Percentiles rank a stretch among this genome's conserved stretches.
phyloP scores from a whole-genome alignment of 805 yeast genomes.

The Ogataea pilisensis region DNA sequence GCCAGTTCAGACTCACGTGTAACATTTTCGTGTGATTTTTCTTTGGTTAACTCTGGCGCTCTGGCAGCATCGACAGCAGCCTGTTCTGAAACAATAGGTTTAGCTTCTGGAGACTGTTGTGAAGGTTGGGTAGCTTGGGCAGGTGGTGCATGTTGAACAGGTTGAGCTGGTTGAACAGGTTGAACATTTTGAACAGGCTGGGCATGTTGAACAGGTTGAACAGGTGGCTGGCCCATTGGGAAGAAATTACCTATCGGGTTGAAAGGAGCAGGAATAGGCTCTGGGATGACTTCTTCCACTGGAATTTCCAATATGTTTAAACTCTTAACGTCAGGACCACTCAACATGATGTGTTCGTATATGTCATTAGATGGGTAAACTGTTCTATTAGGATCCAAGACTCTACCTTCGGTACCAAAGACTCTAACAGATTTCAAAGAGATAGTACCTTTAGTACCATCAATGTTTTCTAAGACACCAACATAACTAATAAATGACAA shows the following conservation, averaged over 20 bases:
- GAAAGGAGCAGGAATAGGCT: slow-evolving; percentile 33
- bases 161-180: slow-evolving; percentile 6
- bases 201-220: slow-evolving; percentile 6
- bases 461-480: slow-evolving; percentile 82
- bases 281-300: slow-evolving; percentile 59
- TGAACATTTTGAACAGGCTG: slow-evolving; percentile 10
- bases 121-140: slow-evolving; percentile 2
- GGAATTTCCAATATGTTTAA: slow-evolving; percentile 76
- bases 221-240: slow-evolving; percentile 15
- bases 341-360: slow-evolving; percentile 74
- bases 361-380: slow-evolving; percentile 65
- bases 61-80: too few species aligned
- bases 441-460: slow-evolving; percentile 87
- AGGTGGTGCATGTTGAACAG: not conserved
- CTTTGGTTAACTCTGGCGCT: too few species aligned
- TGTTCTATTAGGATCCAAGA: slow-evolving; percentile 63
- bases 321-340: slow-evolving; percentile 91
- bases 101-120: slow-evolving; percentile 2
- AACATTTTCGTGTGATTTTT: too few species aligned
- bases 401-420: slow-evolving; percentile 90
- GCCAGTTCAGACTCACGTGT: not conserved
- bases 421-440: slow-evolving; percentile 75
- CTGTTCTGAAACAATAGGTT: not conserved
- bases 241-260: slow-evolving; percentile 17
- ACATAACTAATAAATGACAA: slow-evolving; percentile 55